phyloP scores from a whole-genome alignment of 1,284 basidiomycete genomes.

The Phylloboletellus chloephorus region DNA sequence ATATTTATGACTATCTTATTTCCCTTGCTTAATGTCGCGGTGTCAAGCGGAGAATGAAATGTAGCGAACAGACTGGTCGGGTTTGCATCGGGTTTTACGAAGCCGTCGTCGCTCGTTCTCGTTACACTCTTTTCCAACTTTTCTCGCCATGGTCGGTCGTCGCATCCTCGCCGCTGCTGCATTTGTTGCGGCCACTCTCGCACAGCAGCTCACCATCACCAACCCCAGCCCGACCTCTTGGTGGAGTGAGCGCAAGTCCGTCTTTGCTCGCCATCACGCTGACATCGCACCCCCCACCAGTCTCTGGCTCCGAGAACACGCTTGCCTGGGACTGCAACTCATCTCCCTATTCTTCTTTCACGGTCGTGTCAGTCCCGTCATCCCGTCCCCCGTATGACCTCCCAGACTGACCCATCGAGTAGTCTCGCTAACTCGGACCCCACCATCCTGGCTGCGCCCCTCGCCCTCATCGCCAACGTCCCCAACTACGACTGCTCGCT shows the following conservation, averaged over 20 bases:
- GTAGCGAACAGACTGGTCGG: too few species aligned
- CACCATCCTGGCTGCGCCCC: conserved; percentile 30
- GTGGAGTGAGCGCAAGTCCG: conserved; percentile 39
- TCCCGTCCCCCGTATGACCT: not conserved
- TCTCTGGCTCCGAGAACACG: conserved; percentile 34
- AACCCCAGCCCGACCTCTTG: conserved; percentile 38
- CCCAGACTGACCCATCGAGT: conserved; percentile 7
- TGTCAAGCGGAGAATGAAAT: too few species aligned
- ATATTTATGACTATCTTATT: too few species aligned
- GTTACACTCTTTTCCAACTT: conserved; percentile 4
- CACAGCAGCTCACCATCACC: conserved; percentile 32
- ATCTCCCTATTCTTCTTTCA: conserved; percentile 34
- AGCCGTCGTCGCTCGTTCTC: conserved; percentile 27
- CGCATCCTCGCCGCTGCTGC: conserved; percentile 33
- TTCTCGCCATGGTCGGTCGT: conserved; percentile 35
- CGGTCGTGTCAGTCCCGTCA: conserved; percentile 36
- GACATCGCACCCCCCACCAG: conserved; percentile 15
- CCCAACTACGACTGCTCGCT: conserved; percentile 59
- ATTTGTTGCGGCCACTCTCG: conserved; percentile 33
- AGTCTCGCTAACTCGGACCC: conserved; percentile 41
- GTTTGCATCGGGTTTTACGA: too few species aligned
- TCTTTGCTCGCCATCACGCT: not conserved
- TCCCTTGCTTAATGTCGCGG: too few species aligned
- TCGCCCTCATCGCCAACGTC: conserved; percentile 46
- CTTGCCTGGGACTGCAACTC: conserved; percentile 40